Conservation (phyloP, 768 basidiomycete genomes). For the Dentipellis fragilis region DNA sequence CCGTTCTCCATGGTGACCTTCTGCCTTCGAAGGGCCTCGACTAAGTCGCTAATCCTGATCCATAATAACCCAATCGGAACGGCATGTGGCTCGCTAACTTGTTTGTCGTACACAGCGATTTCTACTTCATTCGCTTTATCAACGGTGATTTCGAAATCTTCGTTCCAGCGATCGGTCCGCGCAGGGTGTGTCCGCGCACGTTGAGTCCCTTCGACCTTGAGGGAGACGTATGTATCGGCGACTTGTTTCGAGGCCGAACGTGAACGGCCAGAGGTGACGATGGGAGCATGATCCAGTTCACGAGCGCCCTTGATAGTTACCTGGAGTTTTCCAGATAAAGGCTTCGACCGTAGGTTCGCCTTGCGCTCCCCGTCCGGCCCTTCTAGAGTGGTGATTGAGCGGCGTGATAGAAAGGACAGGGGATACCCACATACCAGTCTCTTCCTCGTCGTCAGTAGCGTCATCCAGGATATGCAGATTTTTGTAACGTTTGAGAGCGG, state of each 20-base stretch:
- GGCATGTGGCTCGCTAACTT: constrained; percentile 67
- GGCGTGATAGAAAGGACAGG: background rate
- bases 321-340: constrained; percentile 84
- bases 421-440: constrained; percentile 21
- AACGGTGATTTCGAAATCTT: constrained; percentile 91
- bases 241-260: constrained; percentile 73
- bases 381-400: constrained; percentile 4
- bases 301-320: constrained; percentile 84
- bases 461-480: constrained; percentile 90
- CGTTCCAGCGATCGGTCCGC: constrained; percentile 94
- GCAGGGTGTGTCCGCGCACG: constrained; percentile 87
- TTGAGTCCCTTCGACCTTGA: constrained; percentile 95
- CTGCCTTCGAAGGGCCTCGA: constrained; percentile 86
- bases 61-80: constrained; percentile 91
- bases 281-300: constrained; percentile 90
- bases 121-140: constrained; percentile 99
- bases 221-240: constrained; percentile 81
- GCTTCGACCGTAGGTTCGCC: constrained; percentile 88
- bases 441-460: constrained; percentile 63
- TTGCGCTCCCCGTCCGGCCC: constrained; percentile 68
- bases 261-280: constrained; percentile 44
- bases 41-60: constrained; percentile 88
- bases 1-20: constrained; percentile 81
- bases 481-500: constrained; percentile 93
- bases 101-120: constrained; percentile 91